These are phyloP conservation scores for Lipomyces sp. DNA, from an alignment of 805 yeast genomes.

Conservation along the genomic window DNA sequence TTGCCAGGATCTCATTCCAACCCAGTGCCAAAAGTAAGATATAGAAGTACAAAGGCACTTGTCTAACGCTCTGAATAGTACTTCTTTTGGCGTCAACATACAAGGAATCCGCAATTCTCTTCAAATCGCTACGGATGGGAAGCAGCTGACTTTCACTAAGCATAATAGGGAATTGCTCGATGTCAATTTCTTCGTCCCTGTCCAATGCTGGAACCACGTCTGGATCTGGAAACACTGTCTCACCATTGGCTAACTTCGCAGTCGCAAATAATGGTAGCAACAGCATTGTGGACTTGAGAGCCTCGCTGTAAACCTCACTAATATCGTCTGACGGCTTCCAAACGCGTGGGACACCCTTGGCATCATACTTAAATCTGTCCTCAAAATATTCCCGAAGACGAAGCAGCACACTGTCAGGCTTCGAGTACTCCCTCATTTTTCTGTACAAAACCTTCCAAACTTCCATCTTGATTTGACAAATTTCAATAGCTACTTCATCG, in stretches of 20 bases:
- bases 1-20: constrained; percentile 93
- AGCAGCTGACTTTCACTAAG: constrained; percentile 62
- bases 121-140: constrained; percentile 62
- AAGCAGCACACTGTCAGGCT: constrained; percentile 66
- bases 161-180: constrained; percentile 59
- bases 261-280: constrained; percentile 63
- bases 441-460: constrained; percentile 72
- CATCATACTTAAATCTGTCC: constrained; percentile 79
- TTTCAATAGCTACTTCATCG: constrained; percentile 51
- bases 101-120: constrained; percentile 75
- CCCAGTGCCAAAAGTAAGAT: constrained; percentile 75
- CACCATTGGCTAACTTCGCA: constrained; percentile 57
- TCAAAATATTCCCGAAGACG: constrained; percentile 82
- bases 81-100: constrained; percentile 90
- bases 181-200: constrained; percentile 41
- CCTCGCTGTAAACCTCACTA: constrained; percentile 63
- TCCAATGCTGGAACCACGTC: constrained; percentile 19
- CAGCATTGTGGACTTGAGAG: constrained; percentile 62
- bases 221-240: constrained; percentile 42
- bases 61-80: constrained; percentile 72
- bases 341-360: constrained; percentile 76
- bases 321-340: constrained; percentile 79
- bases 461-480: constrained; percentile 52
- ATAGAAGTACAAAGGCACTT: constrained; percentile 84
- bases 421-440: constrained; percentile 62